A percentile compares a stretch with the other conserved stretches of the same genome.
Evolutionary conservation across 2,329 filamentous ascomycete genomes (phyloP).

Genomic region (Thielaviopsis musarum): DNA sequence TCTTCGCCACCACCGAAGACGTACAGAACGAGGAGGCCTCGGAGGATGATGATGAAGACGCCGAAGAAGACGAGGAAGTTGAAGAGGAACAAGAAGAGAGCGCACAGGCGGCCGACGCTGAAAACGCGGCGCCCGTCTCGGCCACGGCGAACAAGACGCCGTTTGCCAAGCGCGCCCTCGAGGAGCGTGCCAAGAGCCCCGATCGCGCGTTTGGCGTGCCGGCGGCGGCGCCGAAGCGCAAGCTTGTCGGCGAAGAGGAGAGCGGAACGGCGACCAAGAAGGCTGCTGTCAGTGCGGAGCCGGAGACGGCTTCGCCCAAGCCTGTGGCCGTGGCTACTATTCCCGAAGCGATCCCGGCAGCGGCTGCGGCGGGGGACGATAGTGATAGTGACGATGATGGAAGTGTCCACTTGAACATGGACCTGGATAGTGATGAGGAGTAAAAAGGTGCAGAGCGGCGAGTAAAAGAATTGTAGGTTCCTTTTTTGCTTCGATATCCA

Average conservation of each 20-base stretch:
- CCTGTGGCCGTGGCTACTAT: conserved; percentile 13
- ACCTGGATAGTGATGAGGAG: conserved; percentile 35
- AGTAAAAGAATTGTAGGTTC: background rate
- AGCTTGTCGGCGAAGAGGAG: conserved; percentile 22
- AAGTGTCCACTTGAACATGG: conserved; percentile 43
- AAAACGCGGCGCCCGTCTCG: background rate
- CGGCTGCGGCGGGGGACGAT: conserved; percentile 15
- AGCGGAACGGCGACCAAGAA: conserved; percentile 21
- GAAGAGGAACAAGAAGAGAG: conserved; percentile 19
- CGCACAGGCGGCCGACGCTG: background rate
- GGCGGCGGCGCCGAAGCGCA: conserved; percentile 21
- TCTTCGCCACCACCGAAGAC: conserved; percentile 15
- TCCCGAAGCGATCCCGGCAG: conserved; percentile 13
- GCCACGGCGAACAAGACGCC: conserved; percentile 12
- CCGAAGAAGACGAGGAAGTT: conserved; percentile 23
- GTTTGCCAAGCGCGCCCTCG: conserved; percentile 3
- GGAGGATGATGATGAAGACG: conserved; percentile 13
- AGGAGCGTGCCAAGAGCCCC: conserved; percentile 2
- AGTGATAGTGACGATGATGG: conserved; percentile 32
- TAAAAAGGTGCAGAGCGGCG: background rate
- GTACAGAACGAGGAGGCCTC: conserved; percentile 5
- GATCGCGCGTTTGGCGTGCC: conserved; percentile 7
- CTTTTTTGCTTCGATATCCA: background rate
- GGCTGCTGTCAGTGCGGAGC: background rate
- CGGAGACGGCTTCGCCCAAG: conserved; percentile 11